These are phyloP conservation scores for Dactylonectria macrodidyma DNA, from an alignment of 2,329 filamentous ascomycete species.

Conservation along the genomic window DNA sequence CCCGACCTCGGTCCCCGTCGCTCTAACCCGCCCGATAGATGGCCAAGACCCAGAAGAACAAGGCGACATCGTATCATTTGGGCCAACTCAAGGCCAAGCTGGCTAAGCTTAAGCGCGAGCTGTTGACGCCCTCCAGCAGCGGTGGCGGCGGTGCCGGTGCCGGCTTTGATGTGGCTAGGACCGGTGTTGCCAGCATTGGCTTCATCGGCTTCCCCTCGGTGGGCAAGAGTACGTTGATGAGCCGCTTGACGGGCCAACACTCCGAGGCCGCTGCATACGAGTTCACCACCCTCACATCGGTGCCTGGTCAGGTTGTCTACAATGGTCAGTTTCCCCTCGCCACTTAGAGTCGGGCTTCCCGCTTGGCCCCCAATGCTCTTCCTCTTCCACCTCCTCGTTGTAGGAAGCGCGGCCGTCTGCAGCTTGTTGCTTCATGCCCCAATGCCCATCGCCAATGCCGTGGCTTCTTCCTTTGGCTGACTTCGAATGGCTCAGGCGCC, in stretches of 20 bases:
- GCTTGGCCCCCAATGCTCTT: slow-evolving; percentile 28
- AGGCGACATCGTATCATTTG: slow-evolving; percentile 93
- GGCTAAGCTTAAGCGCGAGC: slow-evolving; percentile 96
- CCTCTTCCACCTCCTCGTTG: neutral
- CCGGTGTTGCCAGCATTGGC: slow-evolving; percentile 95
- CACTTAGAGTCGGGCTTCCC: slow-evolving; percentile 14
- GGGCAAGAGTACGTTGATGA: slow-evolving; percentile 99
- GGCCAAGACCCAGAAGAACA: slow-evolving; percentile 98
- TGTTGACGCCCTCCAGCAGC: slow-evolving; percentile 87
- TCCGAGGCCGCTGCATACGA: slow-evolving; percentile 98
- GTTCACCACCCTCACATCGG: slow-evolving; percentile 97
- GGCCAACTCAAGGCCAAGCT: slow-evolving; percentile 98
- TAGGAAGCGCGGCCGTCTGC: neutral
- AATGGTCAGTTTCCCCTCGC: slow-evolving; percentile 72
- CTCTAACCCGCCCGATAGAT: slow-evolving; percentile 70
- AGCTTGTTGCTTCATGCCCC: slow-evolving; percentile 21
- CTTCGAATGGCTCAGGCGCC: slow-evolving; percentile 67
- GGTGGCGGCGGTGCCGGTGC: slow-evolving; percentile 84
- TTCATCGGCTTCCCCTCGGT: slow-evolving; percentile 99
- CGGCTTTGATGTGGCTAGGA: slow-evolving; percentile 97
- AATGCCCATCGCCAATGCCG: slow-evolving; percentile 26
- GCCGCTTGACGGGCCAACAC: slow-evolving; percentile 92
- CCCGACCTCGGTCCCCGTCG: slow-evolving; percentile 27
- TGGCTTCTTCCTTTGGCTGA: slow-evolving; percentile 38
- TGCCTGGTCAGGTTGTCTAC: slow-evolving; percentile 95